A percentile compares a stretch with the other conserved stretches of the same genome.
These are phyloP conservation scores for Rhytidiadelphus loreus DNA, from an alignment of 225 moss, liverwort and hornwort genomes.

Conservation along the genomic window DNA sequence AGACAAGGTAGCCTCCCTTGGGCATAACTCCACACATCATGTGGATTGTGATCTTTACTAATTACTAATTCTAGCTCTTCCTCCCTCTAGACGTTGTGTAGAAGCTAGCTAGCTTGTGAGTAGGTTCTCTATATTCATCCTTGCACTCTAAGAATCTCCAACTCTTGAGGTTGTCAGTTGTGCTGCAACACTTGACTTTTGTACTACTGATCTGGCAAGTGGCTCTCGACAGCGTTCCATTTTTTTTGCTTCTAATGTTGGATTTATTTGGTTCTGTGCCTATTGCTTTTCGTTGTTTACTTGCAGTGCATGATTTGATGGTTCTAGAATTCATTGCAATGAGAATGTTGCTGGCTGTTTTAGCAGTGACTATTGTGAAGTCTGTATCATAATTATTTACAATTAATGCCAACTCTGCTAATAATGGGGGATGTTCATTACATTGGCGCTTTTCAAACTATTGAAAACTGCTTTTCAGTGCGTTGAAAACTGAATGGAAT, in stretches of 20 bases:
- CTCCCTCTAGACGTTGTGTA: background rate
- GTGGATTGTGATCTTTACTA: background rate
- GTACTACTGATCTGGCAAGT: background rate
- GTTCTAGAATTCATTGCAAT: background rate
- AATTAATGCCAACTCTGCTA: background rate
- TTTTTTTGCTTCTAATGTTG: background rate
- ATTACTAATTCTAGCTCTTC: background rate
- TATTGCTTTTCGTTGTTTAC: background rate
- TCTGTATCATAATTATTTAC: background rate
- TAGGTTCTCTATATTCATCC: background rate
- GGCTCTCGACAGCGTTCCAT: background rate
- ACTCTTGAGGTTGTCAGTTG: background rate
- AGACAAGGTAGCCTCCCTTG: constrained; percentile 26
- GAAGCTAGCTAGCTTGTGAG: background rate
- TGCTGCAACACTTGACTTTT: background rate
- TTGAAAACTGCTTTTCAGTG: background rate
- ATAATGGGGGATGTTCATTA: background rate
- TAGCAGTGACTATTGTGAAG: background rate
- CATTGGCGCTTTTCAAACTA: background rate
- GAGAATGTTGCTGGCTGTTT: background rate
- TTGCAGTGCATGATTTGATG: background rate
- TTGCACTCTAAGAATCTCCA: background rate
- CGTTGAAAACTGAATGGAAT: background rate
- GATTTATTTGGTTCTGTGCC: too few species aligned
- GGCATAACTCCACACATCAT: constrained; percentile 7